Conservation (phyloP, 441 rosid genomes). For the Populus hybrid region DNA sequence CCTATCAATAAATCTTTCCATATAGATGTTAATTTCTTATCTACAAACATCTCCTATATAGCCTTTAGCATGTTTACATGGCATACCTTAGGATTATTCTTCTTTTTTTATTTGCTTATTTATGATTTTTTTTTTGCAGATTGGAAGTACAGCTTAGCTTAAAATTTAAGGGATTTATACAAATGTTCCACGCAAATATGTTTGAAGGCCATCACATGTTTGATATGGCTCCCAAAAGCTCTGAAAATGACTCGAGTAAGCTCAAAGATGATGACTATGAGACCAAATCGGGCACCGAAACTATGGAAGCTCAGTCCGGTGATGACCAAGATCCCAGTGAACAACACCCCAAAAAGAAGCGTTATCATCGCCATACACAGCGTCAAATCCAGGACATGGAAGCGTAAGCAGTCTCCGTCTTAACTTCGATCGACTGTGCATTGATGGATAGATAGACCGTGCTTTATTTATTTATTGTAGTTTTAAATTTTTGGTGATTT, state of each 20-base stretch:
- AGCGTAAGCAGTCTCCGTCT: constrained; percentile 49
- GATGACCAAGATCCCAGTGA: constrained; percentile 79
- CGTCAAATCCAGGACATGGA: constrained; percentile 95
- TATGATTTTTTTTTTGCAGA: background rate
- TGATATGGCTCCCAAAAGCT: constrained; percentile 61
- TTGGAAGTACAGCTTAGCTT: constrained; percentile 1
- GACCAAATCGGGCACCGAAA: constrained; percentile 75
- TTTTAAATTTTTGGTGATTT: background rate
- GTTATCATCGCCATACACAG: constrained; percentile 96
- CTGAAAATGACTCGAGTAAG: constrained; percentile 66
- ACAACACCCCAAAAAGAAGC: constrained; percentile 78
- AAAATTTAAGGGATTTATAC: constrained; percentile 17
- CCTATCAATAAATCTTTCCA: background rate
- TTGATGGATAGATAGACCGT: background rate
- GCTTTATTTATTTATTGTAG: background rate
- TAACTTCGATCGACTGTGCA: background rate
- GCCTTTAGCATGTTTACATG: background rate
- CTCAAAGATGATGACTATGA: constrained; percentile 73
- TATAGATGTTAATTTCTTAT: background rate
- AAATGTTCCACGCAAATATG: constrained; percentile 70
- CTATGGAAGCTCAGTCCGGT: constrained; percentile 56
- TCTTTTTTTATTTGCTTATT: background rate
- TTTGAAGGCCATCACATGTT: constrained; percentile 64
- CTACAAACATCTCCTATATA: background rate
- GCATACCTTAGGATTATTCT: background rate